Conservation (phyloP, 768 basidiomycete species). For the Lepiota venenata region DNA sequence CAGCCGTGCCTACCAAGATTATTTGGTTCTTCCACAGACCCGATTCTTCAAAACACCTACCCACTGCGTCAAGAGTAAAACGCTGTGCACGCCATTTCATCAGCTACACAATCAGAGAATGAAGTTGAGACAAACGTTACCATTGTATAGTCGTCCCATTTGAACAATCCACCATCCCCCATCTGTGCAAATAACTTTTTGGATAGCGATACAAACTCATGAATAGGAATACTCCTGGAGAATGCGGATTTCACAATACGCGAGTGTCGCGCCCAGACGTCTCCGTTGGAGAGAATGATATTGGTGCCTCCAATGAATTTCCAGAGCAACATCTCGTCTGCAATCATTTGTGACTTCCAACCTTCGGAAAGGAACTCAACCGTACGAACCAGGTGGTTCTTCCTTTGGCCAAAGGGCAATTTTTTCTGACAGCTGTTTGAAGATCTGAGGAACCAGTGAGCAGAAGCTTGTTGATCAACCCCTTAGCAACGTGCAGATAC, state of each 20-base stretch:
- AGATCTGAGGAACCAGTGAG: slow-evolving; percentile 16
- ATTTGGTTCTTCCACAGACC: no score
- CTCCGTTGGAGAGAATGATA: slow-evolving; percentile 35
- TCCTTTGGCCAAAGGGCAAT: slow-evolving; percentile 22
- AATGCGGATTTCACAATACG: slow-evolving; percentile 31
- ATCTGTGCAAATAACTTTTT: slow-evolving; percentile 28
- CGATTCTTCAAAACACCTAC: no score
- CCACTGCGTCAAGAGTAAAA: slow-evolving; percentile 32
- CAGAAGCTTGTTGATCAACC: neutral
- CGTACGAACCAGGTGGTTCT: slow-evolving; percentile 25
- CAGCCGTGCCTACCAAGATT: slow-evolving; percentile 22
- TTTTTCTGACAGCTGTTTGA: slow-evolving; percentile 23
- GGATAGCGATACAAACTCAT: slow-evolving; percentile 27
- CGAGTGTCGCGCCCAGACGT: slow-evolving; percentile 34
- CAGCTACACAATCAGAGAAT: neutral
- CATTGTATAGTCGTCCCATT: slow-evolving; percentile 25
- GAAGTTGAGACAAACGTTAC: slow-evolving; percentile 10
- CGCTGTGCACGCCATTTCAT: slow-evolving; percentile 13
- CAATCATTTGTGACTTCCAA: no score
- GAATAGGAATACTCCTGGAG: slow-evolving; percentile 28
- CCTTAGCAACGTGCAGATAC: slow-evolving; percentile 16
- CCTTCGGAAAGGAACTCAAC: no score
- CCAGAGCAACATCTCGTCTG: slow-evolving; percentile 23
- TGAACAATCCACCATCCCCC: slow-evolving; percentile 23
- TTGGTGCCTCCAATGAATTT: slow-evolving; percentile 31